phyloP scores from a whole-genome alignment of 495 filamentous ascomycete genomes.

The Neurospora terricola region DNA sequence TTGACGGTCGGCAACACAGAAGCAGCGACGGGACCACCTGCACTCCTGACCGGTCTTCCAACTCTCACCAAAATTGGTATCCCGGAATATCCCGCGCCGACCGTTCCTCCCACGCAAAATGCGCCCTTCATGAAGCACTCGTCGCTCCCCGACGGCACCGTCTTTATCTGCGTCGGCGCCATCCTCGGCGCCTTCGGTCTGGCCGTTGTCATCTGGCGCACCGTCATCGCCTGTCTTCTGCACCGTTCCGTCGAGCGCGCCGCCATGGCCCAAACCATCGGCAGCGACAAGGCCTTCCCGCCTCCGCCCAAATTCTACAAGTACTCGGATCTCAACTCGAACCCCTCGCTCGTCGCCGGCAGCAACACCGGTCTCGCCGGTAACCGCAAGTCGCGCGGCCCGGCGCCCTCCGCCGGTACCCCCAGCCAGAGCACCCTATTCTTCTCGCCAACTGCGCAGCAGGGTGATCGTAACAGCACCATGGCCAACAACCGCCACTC shows the following conservation, averaged over 20 bases:
- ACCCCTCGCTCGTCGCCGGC: slow-evolving; percentile 49
- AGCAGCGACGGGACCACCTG: slow-evolving; percentile 10
- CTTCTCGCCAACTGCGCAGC: slow-evolving; percentile 84
- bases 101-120: slow-evolving; percentile 68
- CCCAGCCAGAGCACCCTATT: slow-evolving; percentile 59
- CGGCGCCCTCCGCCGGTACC: slow-evolving; percentile 32
- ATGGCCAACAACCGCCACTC: slow-evolving; percentile 44
- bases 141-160: slow-evolving; percentile 82
- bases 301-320: slow-evolving; percentile 47
- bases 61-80: slow-evolving; percentile 34
- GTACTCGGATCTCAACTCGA: slow-evolving; percentile 46
- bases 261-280: slow-evolving; percentile 55
- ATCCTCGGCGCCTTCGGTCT: slow-evolving; percentile 73
- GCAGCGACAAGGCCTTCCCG: slow-evolving; percentile 52
- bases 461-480: slow-evolving; percentile 22
- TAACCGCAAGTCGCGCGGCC: slow-evolving; percentile 28
- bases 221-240: slow-evolving; percentile 80
- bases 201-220: slow-evolving; percentile 77
- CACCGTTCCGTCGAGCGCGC: slow-evolving; percentile 82
- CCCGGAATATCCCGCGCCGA: slow-evolving; percentile 48
- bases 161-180: slow-evolving; percentile 91
- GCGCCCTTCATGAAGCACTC: slow-evolving; percentile 95
- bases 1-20: background rate
- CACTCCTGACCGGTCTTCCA: slow-evolving; percentile 29
- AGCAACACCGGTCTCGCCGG: slow-evolving; percentile 17